These are phyloP conservation scores for Hypomontagnella monticulosa DNA, from an alignment of 495 filamentous ascomycete genomes.

Conservation along the genomic window DNA sequence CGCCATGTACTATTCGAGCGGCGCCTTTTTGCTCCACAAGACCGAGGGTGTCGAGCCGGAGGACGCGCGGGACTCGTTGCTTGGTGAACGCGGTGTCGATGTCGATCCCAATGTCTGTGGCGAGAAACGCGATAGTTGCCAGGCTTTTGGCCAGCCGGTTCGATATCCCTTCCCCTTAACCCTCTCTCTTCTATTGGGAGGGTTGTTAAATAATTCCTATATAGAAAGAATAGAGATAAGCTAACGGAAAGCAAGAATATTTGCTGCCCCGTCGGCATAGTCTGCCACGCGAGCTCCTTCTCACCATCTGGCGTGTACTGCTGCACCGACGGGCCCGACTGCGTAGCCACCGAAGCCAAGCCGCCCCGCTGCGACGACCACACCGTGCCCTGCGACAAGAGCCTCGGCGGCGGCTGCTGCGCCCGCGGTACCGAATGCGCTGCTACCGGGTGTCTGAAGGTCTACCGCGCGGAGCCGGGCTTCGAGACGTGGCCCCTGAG, in stretches of 20 bases:
- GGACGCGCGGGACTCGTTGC: background rate
- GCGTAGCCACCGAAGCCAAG: conserved; percentile 12
- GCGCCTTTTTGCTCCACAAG: conserved; percentile 30
- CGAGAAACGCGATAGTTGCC: conserved; percentile 28
- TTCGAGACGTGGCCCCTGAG: conserved; percentile 14
- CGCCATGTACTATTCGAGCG: conserved; percentile 38
- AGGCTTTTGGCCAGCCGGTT: conserved; percentile 28
- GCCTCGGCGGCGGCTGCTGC: conserved; percentile 35
- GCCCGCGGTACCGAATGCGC: conserved; percentile 25
- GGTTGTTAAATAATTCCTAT: background rate
- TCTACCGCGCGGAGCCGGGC: conserved; percentile 35
- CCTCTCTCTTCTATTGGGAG: background rate
- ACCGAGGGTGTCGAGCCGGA: background rate
- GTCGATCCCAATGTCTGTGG: background rate
- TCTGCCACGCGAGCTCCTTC: conserved; percentile 29
- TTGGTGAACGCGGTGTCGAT: background rate
- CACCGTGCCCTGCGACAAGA: conserved; percentile 14
- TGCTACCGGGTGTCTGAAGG: conserved; percentile 28
- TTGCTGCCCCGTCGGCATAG: conserved; percentile 30
- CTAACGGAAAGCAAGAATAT: conserved; percentile 27
- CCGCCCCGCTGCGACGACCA: conserved; percentile 21
- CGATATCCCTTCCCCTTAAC: background rate
- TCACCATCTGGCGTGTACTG: conserved; percentile 36
- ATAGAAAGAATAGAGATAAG: background rate
- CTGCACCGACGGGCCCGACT: conserved; percentile 9